Conservation (phyloP, 1,284 basidiomycete genomes). For the Anthracocystis setariae region DNA sequence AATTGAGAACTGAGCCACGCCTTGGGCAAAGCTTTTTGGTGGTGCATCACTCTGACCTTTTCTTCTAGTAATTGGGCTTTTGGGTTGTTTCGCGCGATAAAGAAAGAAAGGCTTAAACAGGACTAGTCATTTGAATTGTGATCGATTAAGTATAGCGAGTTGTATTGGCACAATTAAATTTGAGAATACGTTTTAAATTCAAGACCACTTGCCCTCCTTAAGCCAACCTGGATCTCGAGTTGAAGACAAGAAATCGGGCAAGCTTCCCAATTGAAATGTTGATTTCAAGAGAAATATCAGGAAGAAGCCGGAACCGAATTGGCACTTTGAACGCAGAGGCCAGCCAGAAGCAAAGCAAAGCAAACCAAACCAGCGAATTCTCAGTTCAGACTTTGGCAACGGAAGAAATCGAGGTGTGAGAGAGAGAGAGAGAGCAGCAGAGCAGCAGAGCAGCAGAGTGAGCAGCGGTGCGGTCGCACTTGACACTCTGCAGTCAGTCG, state of each 20-base stretch:
- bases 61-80: constrained; percentile 76
- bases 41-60: neutral
- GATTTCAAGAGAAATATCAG: neutral
- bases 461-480: too few species aligned
- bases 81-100: constrained; percentile 12
- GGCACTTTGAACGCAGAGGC: constrained; percentile 6
- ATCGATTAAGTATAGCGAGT: constrained; percentile 18
- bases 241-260: neutral
- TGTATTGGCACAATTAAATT: neutral
- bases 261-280: constrained; percentile 1
- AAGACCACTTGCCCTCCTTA: neutral
- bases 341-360: too few species aligned
- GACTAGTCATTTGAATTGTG: constrained; percentile 12
- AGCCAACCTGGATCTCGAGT: neutral
- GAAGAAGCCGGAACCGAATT: constrained; percentile 37
- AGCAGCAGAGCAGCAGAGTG: neutral
- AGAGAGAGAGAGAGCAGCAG: neutral
- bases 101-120: neutral
- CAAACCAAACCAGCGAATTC: neutral
- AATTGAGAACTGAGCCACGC: neutral
- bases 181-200: neutral
- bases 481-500: neutral
- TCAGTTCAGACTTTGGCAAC: neutral
- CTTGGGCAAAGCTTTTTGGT: too few species aligned
- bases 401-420: constrained; percentile 14